Base-by-base conservation (phyloP, 768 basidiomycete species). In the Trametes villosa region DNA sequence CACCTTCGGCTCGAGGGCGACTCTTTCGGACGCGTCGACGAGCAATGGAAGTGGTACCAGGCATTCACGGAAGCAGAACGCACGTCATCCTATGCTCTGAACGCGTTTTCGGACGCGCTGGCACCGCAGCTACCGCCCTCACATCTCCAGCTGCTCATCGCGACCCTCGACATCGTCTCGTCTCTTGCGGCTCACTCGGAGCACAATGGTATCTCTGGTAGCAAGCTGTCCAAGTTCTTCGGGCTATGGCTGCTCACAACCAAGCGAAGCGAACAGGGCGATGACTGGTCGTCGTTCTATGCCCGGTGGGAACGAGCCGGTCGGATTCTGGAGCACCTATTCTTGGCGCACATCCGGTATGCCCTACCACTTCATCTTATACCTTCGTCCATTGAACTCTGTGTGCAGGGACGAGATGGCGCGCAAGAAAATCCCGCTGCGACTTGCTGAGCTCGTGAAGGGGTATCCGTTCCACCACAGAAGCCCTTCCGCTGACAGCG, bases 101-200 rank as follows among this genome's bases (percentile, higher is more conserved):
- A 79, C 44, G 86, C 85, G 0, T 93, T 87, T 68, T 83, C 88
- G 0, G 74, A 86, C 40, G 74, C 79, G 34, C 76, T 93, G 30
- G 72, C 83, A 6, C 87, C 89, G n/a, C 73, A 78, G 22, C 69
- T 92, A 3, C 86, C 89, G 6, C 40, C 78, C 2, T 72, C 81
- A 4, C 88, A 93, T 60, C 64, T 81, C 0, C 83, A 86, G 51
- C 73, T 92, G 17, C 76, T 93, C 18, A 76, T 77, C 1, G 75
- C 80, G 0, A 83, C 83, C 0, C 75, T 93, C 4, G 82, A 85
- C 51, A 72, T 91, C 9, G 81, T 91, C 34, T 86, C 87, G 0
- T 86, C 86, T 15, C 77, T 93, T 7, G 88, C 91, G 0, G 81
- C 88, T 4, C 88, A 88, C 65, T 79, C 86, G 9, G 92, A 92